Conservation (phyloP, 352 stramenopile species). For the Pythium inflatum region DNA sequence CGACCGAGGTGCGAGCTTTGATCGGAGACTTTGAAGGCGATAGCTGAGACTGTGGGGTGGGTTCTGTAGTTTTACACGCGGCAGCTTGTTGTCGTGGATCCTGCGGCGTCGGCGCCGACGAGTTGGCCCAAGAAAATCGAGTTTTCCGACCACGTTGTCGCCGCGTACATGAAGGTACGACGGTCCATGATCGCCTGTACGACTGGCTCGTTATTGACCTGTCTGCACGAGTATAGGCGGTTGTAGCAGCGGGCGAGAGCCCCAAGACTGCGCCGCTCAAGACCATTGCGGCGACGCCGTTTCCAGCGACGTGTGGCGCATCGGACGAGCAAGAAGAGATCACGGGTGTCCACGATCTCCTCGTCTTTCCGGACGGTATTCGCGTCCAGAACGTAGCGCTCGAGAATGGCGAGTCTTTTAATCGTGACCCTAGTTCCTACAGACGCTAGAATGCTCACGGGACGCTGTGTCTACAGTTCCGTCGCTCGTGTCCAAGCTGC, state of each 20-base stretch:
- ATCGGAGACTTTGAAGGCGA: background rate
- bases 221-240: too few species aligned
- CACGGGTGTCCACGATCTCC: conserved; percentile 49
- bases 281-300: conserved; percentile 63
- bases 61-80: conserved; percentile 51
- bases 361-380: conserved; percentile 74
- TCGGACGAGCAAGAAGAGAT: background rate
- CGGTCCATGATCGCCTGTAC: too few species aligned
- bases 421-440: too few species aligned
- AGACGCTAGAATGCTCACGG: too few species aligned
- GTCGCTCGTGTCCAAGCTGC: conserved; percentile 16
- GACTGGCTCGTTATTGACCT: too few species aligned
- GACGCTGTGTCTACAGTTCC: conserved; percentile 7
- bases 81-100: conserved; percentile 67
- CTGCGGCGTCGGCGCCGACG: conserved; percentile 38
- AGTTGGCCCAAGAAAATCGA: conserved; percentile 78
- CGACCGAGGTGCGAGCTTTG: conserved; percentile 25
- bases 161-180: conserved; percentile 46
- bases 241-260: conserved; percentile 2
- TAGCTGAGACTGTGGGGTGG: background rate
- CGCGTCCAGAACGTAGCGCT: conserved; percentile 55
- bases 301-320: conserved; percentile 27
- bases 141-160: conserved; percentile 62
- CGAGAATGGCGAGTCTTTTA: conserved; percentile 43
- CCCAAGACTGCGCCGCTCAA: conserved; percentile 19